These are phyloP conservation scores for Abrus pulchellus DNA, from an alignment of 306 rosid species.

Conservation along the genomic window DNA sequence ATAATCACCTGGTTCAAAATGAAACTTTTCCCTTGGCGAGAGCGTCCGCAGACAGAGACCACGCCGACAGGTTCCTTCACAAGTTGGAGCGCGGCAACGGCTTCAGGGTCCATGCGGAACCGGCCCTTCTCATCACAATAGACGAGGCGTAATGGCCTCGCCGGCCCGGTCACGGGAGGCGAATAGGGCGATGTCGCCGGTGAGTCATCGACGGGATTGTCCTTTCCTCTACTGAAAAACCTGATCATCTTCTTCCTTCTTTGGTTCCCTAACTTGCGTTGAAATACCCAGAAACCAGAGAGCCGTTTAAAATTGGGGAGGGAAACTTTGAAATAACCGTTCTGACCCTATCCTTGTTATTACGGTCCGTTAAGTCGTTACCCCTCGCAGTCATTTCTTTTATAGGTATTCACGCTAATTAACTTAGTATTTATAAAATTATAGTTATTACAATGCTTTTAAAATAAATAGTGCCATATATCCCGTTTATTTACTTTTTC, in stretches of 20 bases:
- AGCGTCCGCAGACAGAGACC: constrained; percentile 90
- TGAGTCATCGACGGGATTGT: constrained; percentile 55
- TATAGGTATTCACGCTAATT: not conserved
- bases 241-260: constrained; percentile 53
- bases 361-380: not conserved
- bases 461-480: not conserved
- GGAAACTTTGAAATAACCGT: constrained; percentile 4
- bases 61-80: constrained; percentile 91
- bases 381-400: not conserved
- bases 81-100: constrained; percentile 86
- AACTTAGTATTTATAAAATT: not conserved
- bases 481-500: too few species aligned
- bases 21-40: constrained; percentile 94
- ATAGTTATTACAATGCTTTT: not conserved
- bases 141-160: constrained; percentile 80
- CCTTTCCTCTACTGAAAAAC: constrained; percentile 58
- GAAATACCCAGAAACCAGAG: not conserved
- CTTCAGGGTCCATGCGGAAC: constrained; percentile 94
- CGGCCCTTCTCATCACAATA: constrained; percentile 85
- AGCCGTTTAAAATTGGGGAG: constrained; percentile 19
- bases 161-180: constrained; percentile 72
- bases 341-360: not conserved
- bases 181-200: constrained; percentile 46
- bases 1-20: constrained; percentile 41
- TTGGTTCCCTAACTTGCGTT: not conserved